These are phyloP conservation scores for Vigna unguiculata DNA, from an alignment of 306 rosid species.

Conservation along the genomic window DNA sequence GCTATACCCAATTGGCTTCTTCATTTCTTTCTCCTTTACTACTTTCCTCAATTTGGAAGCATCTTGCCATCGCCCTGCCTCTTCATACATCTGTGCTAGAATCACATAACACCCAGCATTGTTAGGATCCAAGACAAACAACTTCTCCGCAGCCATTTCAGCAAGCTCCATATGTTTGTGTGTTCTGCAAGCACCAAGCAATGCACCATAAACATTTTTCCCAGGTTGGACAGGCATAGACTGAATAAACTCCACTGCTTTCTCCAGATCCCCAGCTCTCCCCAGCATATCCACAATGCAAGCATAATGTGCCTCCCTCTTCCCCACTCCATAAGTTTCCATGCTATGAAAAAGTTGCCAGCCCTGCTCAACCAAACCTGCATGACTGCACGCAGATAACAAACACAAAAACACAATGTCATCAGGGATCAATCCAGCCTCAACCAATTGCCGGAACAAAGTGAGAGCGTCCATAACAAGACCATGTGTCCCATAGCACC, in stretches of 20 bases:
- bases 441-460: slow-evolving; percentile 61
- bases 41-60: slow-evolving; percentile 75
- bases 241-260: slow-evolving; percentile 62
- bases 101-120: slow-evolving; percentile 69
- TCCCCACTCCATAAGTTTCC: slow-evolving; percentile 65
- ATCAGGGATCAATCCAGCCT: slow-evolving; percentile 56
- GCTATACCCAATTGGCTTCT: slow-evolving; percentile 74
- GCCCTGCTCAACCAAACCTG: slow-evolving; percentile 69
- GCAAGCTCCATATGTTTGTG: slow-evolving; percentile 72
- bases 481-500: slow-evolving; percentile 82
- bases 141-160: slow-evolving; percentile 68
- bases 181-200: slow-evolving; percentile 83
- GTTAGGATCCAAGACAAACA: slow-evolving; percentile 67
- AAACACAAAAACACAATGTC: slow-evolving; percentile 63
- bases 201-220: slow-evolving; percentile 77
- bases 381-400: slow-evolving; percentile 80
- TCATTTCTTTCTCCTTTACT: slow-evolving; percentile 69
- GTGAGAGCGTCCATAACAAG: slow-evolving; percentile 62
- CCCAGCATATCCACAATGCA: slow-evolving; percentile 85
- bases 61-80: slow-evolving; percentile 70
- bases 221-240: slow-evolving; percentile 78
- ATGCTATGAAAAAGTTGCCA: slow-evolving; percentile 60
- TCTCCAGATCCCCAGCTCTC: slow-evolving; percentile 72
- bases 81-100: slow-evolving; percentile 81
- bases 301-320: slow-evolving; percentile 71